Percentiles rank a stretch among this genome's conserved stretches.
These are phyloP conservation scores for Globisporangium heterothallicum DNA, from an alignment of 352 stramenopile genomes.

Conservation along the genomic window DNA sequence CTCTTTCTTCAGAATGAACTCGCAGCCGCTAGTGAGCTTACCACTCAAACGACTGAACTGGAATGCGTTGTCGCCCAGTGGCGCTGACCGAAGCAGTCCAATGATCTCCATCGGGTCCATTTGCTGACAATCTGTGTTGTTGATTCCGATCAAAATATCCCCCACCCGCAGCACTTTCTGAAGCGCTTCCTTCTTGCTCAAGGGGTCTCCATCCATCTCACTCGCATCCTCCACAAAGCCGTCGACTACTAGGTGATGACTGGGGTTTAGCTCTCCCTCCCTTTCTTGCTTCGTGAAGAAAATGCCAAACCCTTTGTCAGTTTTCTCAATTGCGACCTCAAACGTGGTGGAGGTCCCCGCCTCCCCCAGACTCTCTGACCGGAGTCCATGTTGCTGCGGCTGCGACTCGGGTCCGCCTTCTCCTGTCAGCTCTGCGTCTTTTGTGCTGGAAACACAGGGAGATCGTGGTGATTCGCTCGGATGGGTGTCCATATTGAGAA, in stretches of 20 bases:
- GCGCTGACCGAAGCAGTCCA: slow-evolving; percentile 24
- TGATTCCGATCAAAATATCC: slow-evolving; percentile 29
- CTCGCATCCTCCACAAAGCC: slow-evolving; percentile 25
- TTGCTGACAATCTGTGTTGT: slow-evolving; percentile 18
- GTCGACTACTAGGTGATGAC: slow-evolving; percentile 23
- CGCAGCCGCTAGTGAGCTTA: neutral
- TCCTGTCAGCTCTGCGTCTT: no score
- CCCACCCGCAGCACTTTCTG: slow-evolving; percentile 22
- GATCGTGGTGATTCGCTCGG: no score
- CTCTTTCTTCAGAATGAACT: neutral
- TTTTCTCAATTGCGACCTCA: slow-evolving; percentile 26
- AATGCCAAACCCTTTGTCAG: slow-evolving; percentile 29
- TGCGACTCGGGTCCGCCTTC: neutral
- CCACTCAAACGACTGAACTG: slow-evolving; percentile 18
- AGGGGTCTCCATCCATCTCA: neutral
- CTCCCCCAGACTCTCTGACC: neutral
- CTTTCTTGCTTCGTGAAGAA: slow-evolving; percentile 29
- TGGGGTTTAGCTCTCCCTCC: neutral
- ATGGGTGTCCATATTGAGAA: neutral
- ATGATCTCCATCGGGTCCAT: slow-evolving; percentile 23
- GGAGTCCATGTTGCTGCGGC: neutral
- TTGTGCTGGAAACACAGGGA: no score
- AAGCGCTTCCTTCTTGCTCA: slow-evolving; percentile 2
- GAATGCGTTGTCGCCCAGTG: slow-evolving; percentile 25
- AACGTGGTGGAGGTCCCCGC: slow-evolving; percentile 1